A percentile compares a stretch with the other conserved stretches of the same genome.
phyloP scores from a whole-genome alignment of 1,284 basidiomycete genomes.

The Austroboletus rostrupii region DNA sequence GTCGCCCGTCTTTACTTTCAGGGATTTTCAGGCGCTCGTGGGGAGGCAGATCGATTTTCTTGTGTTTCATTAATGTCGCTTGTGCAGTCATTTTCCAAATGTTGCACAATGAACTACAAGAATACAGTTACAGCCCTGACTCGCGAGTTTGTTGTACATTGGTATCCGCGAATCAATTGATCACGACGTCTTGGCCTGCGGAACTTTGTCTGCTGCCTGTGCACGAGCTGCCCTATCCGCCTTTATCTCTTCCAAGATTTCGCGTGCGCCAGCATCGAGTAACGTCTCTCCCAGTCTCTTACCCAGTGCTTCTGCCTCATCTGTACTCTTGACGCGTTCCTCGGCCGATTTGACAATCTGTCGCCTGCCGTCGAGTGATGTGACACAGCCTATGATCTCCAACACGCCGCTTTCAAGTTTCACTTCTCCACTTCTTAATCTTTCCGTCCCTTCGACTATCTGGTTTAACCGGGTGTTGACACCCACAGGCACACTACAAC shows the following conservation, averaged over 20 bases:
- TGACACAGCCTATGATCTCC: constrained; percentile 74
- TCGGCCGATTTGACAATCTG: constrained; percentile 69
- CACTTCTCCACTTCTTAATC: constrained; percentile 27
- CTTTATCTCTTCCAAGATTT: constrained; percentile 78
- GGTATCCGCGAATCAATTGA: constrained; percentile 4
- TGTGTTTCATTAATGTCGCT: constrained; percentile 29
- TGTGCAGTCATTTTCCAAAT: constrained; percentile 29
- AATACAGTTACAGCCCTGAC: constrained; percentile 13
- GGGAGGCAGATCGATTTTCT: constrained; percentile 41
- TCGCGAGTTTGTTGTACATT: constrained; percentile 5
- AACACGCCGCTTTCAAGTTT: constrained; percentile 38
- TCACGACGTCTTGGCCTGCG: constrained; percentile 8
- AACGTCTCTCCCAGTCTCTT: constrained; percentile 60
- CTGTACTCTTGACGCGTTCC: constrained; percentile 47
- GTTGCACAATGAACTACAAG: constrained; percentile 34
- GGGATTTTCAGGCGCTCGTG: constrained; percentile 47
- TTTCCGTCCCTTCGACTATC: constrained; percentile 22
- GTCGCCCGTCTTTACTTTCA: constrained; percentile 31
- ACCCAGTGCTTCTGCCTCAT: constrained; percentile 71
- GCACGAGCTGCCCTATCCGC: constrained; percentile 58
- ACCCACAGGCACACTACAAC: constrained; percentile 97
- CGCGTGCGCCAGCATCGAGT: constrained; percentile 65
- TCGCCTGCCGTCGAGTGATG: constrained; percentile 64
- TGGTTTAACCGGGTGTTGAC: constrained; percentile 53
- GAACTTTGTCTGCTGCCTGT: constrained; percentile 35